Conservation (phyloP, 1,139 yeast genomes). For the Debaryomyces nepalensis region DNA sequence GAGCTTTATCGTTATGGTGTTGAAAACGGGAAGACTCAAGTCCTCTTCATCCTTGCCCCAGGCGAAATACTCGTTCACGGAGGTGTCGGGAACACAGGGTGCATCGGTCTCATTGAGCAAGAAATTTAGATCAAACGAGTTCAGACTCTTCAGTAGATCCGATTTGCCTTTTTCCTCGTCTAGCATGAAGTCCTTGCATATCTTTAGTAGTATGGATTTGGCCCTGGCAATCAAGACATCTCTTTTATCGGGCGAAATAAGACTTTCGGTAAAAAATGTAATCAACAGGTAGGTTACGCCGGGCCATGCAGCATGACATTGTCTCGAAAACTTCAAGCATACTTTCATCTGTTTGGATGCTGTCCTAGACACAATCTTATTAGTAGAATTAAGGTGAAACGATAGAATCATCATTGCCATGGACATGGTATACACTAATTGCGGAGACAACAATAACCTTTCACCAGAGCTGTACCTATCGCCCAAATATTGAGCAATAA, state of each 20-base stretch:
- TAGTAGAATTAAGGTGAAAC: conserved; percentile 21
- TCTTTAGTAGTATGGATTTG: conserved; percentile 16
- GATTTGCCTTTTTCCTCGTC: conserved; percentile 13
- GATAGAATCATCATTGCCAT: conserved; percentile 20
- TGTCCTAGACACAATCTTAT: conserved; percentile 19
- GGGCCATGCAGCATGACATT: conserved; percentile 21
- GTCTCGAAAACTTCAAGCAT: conserved; percentile 18
- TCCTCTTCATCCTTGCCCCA: conserved; percentile 18
- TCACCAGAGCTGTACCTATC: conserved; percentile 11
- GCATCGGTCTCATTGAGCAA: conserved; percentile 17
- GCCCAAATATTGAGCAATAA: conserved; percentile 16
- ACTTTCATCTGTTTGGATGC: conserved; percentile 18
- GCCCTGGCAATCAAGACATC: conserved; percentile 14
- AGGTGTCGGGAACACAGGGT: background rate
- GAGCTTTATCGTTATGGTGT: conserved; percentile 18
- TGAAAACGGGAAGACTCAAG: conserved; percentile 19
- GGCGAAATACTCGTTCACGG: conserved; percentile 12
- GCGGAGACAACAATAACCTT: conserved; percentile 16
- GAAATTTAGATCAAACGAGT: conserved; percentile 21
- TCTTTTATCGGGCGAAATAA: conserved; percentile 5
- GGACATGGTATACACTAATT: conserved; percentile 18
- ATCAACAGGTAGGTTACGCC: conserved; percentile 18
- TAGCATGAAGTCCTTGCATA: conserved; percentile 16
- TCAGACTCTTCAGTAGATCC: conserved; percentile 10
- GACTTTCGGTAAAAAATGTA: conserved; percentile 17